Conservation (phyloP, 495 filamentous ascomycete species). For the Hyphodiscus hymeniophilus region DNA sequence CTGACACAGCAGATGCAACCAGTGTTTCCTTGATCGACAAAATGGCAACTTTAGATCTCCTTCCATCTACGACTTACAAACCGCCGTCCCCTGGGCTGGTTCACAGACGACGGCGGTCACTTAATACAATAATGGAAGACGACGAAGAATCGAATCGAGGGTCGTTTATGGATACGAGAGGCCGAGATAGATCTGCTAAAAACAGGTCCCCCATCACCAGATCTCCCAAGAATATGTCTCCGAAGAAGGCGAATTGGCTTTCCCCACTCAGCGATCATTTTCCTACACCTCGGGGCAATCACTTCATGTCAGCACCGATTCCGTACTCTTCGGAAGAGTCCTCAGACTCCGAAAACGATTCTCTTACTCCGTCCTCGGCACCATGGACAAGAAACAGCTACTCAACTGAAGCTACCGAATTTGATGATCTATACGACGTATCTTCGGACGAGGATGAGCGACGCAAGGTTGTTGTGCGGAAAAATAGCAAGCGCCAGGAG, state of each 20-base stretch:
- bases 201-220: no score
- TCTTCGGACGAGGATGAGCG: conserved; percentile 58
- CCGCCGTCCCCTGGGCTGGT: conserved; percentile 69
- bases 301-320: conserved; percentile 49
- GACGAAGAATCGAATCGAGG: conserved; percentile 33
- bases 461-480: conserved; percentile 22
- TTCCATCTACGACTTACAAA: conserved; percentile 51
- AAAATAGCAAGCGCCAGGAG: conserved; percentile 33
- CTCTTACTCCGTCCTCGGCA: conserved; percentile 41
- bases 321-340: conserved; percentile 33
- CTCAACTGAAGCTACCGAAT: conserved; percentile 52
- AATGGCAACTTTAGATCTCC: conserved; percentile 52
- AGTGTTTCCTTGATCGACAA: conserved; percentile 23
- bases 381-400: conserved; percentile 46
- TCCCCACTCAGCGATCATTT: conserved; percentile 54
- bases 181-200: conserved; percentile 8
- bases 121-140: conserved; percentile 89
- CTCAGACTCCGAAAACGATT: conserved; percentile 38
- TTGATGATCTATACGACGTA: conserved; percentile 81
- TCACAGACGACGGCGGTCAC: conserved; percentile 50
- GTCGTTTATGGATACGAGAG: conserved; percentile 25
- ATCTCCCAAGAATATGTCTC: conserved; percentile 6
- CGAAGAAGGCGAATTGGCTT: conserved; percentile 29
- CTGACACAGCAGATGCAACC: conserved; percentile 19
- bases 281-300: conserved; percentile 48